phyloP scores from a whole-genome alignment of 306 rosid species.

The Hippophae gyantsensis region DNA sequence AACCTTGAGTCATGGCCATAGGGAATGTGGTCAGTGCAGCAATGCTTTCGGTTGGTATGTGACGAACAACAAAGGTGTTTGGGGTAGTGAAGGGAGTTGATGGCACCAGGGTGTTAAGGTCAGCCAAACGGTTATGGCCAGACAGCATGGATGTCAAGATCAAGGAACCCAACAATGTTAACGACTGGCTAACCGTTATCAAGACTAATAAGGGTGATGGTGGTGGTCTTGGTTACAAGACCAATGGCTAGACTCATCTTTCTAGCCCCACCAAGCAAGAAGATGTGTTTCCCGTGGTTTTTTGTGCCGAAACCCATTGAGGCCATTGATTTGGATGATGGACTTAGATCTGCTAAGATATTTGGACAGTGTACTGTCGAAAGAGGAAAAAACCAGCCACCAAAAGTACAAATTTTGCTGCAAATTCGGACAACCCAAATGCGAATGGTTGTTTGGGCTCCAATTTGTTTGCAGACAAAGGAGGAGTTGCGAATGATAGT shows the following conservation, averaged over 20 bases:
- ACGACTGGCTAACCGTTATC: constrained; percentile 32
- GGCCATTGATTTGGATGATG: not conserved
- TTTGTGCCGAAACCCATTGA: constrained; percentile 4
- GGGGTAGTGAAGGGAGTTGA: constrained; percentile 52
- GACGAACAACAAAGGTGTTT: constrained; percentile 61
- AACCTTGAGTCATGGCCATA: constrained; percentile 16
- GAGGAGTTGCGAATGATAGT: constrained; percentile 17
- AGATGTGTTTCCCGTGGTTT: not conserved
- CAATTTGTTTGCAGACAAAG: constrained; percentile 39
- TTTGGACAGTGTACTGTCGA: constrained; percentile 40
- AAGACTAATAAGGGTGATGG: constrained; percentile 5
- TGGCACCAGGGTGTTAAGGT: constrained; percentile 50
- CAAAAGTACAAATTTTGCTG: constrained; percentile 6
- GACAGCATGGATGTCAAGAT: constrained; percentile 41
- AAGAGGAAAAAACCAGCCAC: constrained; percentile 32
- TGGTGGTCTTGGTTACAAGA: constrained; percentile 7
- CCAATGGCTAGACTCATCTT: constrained; percentile 16
- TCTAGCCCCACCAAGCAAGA: not conserved
- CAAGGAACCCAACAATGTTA: constrained; percentile 25
- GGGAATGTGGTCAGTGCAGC: constrained; percentile 29
- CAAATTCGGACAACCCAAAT: not conserved
- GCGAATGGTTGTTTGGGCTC: constrained; percentile 21
- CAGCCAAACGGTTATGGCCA: constrained; percentile 56
- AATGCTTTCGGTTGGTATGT: constrained; percentile 74
- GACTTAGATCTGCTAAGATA: constrained; percentile 16